Conservation (phyloP, 257 asterid genomes). For the Ilex aquifolium region DNA sequence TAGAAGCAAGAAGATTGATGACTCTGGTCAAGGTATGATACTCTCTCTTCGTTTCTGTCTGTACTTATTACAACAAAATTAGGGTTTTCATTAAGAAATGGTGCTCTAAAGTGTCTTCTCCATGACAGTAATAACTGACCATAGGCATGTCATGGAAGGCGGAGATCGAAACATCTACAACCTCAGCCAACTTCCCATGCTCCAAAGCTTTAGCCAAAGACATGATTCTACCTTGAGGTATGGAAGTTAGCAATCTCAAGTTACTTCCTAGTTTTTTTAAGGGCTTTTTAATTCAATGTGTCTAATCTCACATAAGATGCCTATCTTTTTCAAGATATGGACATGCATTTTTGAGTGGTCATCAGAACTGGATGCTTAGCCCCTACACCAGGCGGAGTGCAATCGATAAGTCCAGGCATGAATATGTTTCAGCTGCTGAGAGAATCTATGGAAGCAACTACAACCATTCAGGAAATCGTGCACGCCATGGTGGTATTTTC, state of each 20-base stretch:
- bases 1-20: conserved; percentile 73
- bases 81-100: conserved; percentile 13
- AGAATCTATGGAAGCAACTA: not conserved
- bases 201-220: conserved; percentile 15
- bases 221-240: conserved; percentile 42
- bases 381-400: conserved; percentile 1
- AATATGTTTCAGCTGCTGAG: not conserved
- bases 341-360: conserved; percentile 39
- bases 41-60: not conserved
- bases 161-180: conserved; percentile 52
- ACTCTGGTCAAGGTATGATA: conserved; percentile 46
- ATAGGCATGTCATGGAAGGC: conserved; percentile 42
- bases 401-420: not conserved
- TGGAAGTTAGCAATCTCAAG: not conserved
- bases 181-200: conserved; percentile 54
- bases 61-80: not conserved
- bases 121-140: conserved; percentile 28
- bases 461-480: not conserved
- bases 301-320: conserved; percentile 5
- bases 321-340: conserved; percentile 33
- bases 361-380: conserved; percentile 40
- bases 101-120: not conserved
- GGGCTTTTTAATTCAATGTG: not conserved
- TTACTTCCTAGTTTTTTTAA: conserved; percentile 3
- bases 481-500: not conserved